Conservation (phyloP, 768 basidiomycete species). For the Mycena pura region DNA sequence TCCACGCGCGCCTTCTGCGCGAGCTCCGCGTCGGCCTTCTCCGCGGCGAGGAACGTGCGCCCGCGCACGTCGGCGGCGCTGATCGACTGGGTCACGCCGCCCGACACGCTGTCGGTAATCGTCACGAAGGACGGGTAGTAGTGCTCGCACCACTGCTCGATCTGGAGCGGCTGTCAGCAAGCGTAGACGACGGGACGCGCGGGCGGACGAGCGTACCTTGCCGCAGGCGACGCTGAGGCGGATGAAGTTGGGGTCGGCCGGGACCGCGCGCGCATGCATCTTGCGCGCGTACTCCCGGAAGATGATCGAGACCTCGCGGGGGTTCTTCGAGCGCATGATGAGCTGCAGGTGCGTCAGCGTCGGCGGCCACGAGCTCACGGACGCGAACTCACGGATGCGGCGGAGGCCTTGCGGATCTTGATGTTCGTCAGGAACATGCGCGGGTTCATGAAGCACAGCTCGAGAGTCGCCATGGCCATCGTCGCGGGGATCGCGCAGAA, state of each 20-base stretch:
- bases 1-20: constrained; percentile 38
- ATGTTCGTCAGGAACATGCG: constrained; percentile 86
- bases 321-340: constrained; percentile 92
- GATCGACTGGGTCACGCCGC: constrained; percentile 37
- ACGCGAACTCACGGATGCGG: constrained; percentile 68
- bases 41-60: constrained; percentile 51
- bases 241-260: constrained; percentile 88
- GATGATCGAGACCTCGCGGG: constrained; percentile 86
- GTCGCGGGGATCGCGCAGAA: constrained; percentile 94
- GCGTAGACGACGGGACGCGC: constrained; percentile 1
- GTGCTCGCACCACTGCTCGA: constrained; percentile 94
- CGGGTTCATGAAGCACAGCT: constrained; percentile 92
- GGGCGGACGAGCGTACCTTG: constrained; percentile 58
- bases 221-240: constrained; percentile 83
- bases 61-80: constrained; percentile 65
- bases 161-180: constrained; percentile 46
- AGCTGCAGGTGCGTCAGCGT: constrained; percentile 56
- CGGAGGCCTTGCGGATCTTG: constrained; percentile 94
- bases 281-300: constrained; percentile 83
- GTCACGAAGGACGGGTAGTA: constrained; percentile 92
- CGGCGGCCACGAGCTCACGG: background rate
- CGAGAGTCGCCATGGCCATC: constrained; percentile 96
- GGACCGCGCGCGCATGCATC: constrained; percentile 82
- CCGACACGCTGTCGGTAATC: constrained; percentile 33
- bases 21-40: constrained; percentile 49